phyloP scores from a whole-genome alignment of 2,329 filamentous ascomycete species.

The Hymenoscyphus fructigenus region DNA sequence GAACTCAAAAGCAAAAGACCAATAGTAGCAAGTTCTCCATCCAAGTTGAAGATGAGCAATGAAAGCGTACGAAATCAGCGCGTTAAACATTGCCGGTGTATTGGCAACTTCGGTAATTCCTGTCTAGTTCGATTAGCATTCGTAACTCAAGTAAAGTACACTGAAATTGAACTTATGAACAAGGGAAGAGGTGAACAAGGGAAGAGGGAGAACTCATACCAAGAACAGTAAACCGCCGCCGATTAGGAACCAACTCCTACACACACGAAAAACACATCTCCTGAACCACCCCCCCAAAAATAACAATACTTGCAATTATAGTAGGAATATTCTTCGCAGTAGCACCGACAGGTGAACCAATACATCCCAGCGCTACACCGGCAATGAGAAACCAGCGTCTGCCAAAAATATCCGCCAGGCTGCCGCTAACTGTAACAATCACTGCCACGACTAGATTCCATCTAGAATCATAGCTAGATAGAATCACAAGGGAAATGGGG shows the following conservation, averaged over 20 bases:
- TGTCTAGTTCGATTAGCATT: not conserved
- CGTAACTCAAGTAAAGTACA: too few species aligned
- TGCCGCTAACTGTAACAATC: conserved; percentile 38
- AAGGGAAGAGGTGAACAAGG: too few species aligned
- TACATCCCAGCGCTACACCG: conserved; percentile 37
- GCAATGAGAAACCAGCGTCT: conserved; percentile 41
- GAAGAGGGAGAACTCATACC: conserved; percentile 12
- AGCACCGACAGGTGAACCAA: conserved; percentile 42
- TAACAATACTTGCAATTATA: conserved; percentile 42
- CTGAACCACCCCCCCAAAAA: conserved; percentile 43
- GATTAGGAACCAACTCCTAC: conserved; percentile 42
- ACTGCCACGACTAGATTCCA: conserved; percentile 38
- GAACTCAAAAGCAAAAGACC: conserved; percentile 36
- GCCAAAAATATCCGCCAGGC: conserved; percentile 43
- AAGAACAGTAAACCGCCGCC: conserved; percentile 30
- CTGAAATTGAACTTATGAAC: too few species aligned
- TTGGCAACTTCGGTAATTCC: conserved; percentile 31
- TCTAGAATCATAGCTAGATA: too few species aligned
- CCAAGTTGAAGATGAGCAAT: conserved; percentile 32
- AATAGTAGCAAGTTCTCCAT: conserved; percentile 39
- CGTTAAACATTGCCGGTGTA: conserved; percentile 34
- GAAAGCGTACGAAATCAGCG: conserved; percentile 38
- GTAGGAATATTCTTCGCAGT: conserved; percentile 41
- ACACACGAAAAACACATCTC: conserved; percentile 39
- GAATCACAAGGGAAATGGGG: not conserved